Conservation (phyloP, 495 filamentous ascomycete species). For the Xylaria curta region DNA sequence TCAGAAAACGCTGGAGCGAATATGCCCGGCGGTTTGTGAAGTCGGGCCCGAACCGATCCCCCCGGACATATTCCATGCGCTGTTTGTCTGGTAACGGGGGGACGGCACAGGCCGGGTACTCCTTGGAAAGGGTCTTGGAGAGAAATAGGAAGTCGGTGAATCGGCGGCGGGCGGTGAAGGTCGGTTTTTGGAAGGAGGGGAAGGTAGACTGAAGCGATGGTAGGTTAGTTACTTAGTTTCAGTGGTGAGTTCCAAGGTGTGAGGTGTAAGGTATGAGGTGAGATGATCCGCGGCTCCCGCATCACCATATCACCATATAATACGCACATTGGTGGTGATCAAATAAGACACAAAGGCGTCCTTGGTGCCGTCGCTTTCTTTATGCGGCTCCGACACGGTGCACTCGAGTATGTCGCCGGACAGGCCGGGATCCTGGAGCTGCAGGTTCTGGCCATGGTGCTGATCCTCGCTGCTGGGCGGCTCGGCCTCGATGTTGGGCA, state of each 20-base stretch:
- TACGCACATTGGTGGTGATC: conserved; percentile 87
- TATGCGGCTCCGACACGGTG: conserved; percentile 78
- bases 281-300: not conserved
- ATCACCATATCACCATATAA: too few relatives aligned
- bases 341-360: conserved; percentile 96
- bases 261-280: not conserved
- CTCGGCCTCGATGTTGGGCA: conserved; percentile 37
- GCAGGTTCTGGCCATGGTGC: conserved; percentile 38
- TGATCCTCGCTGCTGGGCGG: conserved; percentile 36
- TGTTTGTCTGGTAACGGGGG: conserved; percentile 97
- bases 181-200: conserved; percentile 81
- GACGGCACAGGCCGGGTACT: conserved; percentile 90
- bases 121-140: conserved; percentile 83
- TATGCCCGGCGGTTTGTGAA: conserved; percentile 90
- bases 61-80: conserved; percentile 97
- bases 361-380: conserved; percentile 96
- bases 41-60: conserved; percentile 91
- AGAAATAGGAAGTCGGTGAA: conserved; percentile 98
- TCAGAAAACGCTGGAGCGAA: conserved; percentile 90
- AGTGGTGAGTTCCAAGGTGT: not conserved
- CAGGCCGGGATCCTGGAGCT: conserved; percentile 66
- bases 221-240: conserved; percentile 19
- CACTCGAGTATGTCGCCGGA: conserved; percentile 85
- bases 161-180: conserved; percentile 79
- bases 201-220: conserved; percentile 80